Evolutionary conservation across 2,329 filamentous ascomycete genomes (phyloP), one percentile per base, ranked within the genome.

Genomic region (Alternaria viburni): DNA sequence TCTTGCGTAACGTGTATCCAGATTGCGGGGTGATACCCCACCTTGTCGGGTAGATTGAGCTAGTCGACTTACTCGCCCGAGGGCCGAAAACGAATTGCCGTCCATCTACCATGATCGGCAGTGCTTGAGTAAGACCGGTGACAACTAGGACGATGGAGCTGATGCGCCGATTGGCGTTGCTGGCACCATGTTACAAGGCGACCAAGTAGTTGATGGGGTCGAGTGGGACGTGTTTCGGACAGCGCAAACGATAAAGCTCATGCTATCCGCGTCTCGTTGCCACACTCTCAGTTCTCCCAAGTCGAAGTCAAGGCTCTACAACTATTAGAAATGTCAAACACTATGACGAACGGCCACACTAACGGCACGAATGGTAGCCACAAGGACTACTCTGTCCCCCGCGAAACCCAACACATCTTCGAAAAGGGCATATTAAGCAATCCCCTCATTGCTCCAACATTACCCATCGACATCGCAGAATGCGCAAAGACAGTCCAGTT

Each of bases 371-470:
- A 67, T 59, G 59, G 54, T 19, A 66, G 61, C n/a, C 26, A 26
- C 30, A 51, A 36, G 6, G 41, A 41, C 1, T 79, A 79, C 55
- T 77, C 74, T 0, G 66, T 79, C 10, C 75, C 76, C 2, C n/a
- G 57, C 9, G 71, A 74, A 50, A 67, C 78, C 2, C 59, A 69
- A 46, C 54, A 62, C 11, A 32, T 80, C 2, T 68, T 76, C 41
- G 56, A 75, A 6, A 64, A 82, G n/a, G 83, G 83, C 11, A 81
- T 85, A 23, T 58, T 85, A 12, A 71, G 77, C 4, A 85, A 84
- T 63, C 74, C 80, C 0, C 74, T 83, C 12, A 77, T 84, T 26
- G 65, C 68, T 6, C 74, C 77, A 17, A 69, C 73, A 17, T 64
- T 83, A 3, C 83, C 81, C 1, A 26, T 59, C 23, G 80, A 80